A percentile compares a stretch with the other conserved stretches of the same genome.
Evolutionary conservation across 305 asterid genomes (phyloP).

Genomic region (Withania somnifera): DNA sequence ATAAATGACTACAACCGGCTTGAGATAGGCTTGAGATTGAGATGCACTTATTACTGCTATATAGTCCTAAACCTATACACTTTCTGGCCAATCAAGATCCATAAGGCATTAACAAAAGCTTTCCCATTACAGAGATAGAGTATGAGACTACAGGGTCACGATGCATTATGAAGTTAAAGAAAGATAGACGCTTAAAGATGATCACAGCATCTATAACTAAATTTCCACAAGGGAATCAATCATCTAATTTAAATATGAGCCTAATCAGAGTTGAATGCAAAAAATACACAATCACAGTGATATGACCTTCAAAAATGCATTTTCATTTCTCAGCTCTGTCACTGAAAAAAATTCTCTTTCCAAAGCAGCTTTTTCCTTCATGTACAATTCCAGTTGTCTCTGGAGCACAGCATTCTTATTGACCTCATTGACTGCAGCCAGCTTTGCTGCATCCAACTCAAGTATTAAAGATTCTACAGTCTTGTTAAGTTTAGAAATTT

Average conservation of each 20-base stretch:
- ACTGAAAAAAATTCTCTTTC: conserved; percentile 52
- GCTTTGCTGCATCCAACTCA: conserved; percentile 88
- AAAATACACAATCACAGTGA: background rate
- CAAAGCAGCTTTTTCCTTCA: conserved; percentile 63
- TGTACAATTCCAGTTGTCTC: conserved; percentile 58
- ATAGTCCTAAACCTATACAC: background rate
- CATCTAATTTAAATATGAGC: background rate
- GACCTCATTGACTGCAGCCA: conserved; percentile 76
- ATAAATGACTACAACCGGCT: background rate
- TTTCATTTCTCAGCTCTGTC: conserved; percentile 65
- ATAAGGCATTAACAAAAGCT: background rate
- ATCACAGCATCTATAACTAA: background rate
- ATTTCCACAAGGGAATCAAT: background rate
- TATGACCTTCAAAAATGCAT: conserved; percentile 62
- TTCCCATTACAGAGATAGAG: background rate
- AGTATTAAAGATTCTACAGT: conserved; percentile 66
- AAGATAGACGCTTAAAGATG: background rate
- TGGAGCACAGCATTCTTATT: conserved; percentile 69
- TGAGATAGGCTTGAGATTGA: background rate
- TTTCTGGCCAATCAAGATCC: background rate
- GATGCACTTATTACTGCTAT: background rate
- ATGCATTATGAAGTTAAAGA: background rate
- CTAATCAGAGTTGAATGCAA: conserved; percentile 3
- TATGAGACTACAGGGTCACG: background rate
- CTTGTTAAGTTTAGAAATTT: conserved; percentile 83